Base-by-base conservation (phyloP, 805 yeast genomes). In the Wickerhamiella cacticola region DNA sequence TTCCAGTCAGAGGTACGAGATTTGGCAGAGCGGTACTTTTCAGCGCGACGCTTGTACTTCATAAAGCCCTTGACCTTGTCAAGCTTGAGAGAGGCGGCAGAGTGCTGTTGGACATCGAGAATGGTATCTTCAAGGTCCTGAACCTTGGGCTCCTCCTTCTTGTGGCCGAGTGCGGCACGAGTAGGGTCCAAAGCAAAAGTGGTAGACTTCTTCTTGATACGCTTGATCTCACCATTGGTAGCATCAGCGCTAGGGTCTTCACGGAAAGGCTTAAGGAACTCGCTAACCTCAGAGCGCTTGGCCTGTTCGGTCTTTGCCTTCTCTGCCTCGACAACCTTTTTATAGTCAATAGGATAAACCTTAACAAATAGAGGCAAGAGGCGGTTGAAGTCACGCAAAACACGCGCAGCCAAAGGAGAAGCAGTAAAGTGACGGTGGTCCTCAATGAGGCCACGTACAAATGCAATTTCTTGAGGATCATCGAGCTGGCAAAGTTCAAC, bases 341-440 rank as follows among this genome's bases (percentile, higher is more conserved):
- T 86, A 72, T 89, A 89, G 65, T 89, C 98, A 48, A 70, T 68
- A 38, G 98, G 97, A 62, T 92, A 76, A 26, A 88, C 95, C 71
- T 88, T 89, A 54, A 89, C 95, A 60, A 89, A 88, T 53, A 88
- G 75, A 39, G 88, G 85, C 63, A 89, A 71, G 63, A 83, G 75
- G 58, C 94, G 75, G 74, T 88, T 85, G 74, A 92, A 89, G 67
- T 88, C 88, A 53, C 69, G 73, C 69, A 89, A 74, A 53, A 92
- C 75, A 51, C 82, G 75, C 56, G 78, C 82, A 45, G 97, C 96
- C 54, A 92, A 75, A 61, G 82, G 89, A 38, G 97, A 89, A 28
- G 80, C 82, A 48, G 98, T 89, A 76, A 83, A 87, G 64, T 87
- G 95, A 59, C 87, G 80, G 66, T 92, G 97, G 61, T 92, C 96